Conservation (phyloP, 1,284 basidiomycete species). For the Malassezia restricta region DNA sequence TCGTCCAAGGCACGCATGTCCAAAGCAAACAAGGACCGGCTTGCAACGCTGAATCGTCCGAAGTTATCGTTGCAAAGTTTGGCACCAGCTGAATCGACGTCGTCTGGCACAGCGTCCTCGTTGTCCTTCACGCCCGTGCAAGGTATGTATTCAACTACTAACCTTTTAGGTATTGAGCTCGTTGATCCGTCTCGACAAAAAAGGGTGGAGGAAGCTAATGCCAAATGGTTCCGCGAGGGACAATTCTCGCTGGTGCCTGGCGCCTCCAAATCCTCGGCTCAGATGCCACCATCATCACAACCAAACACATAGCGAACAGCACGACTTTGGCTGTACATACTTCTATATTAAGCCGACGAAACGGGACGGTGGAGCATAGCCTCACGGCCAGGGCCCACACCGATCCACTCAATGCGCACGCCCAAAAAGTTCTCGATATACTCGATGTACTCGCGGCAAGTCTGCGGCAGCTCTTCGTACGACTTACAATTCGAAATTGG, state of each 20-base stretch:
- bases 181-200: conserved; percentile 45
- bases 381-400: conserved; percentile 70
- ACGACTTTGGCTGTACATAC: neutral
- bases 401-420: conserved; percentile 81
- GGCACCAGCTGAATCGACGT: conserved; percentile 46
- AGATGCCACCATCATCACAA: conserved; percentile 3
- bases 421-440: conserved; percentile 72
- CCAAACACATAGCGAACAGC: neutral
- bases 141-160: conserved; percentile 21
- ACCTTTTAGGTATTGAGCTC: conserved; percentile 48
- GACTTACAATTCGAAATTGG: conserved; percentile 59
- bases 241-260: conserved; percentile 40
- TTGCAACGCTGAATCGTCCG: conserved; percentile 52
- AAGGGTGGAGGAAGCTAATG: conserved; percentile 43
- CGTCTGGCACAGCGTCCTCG: conserved; percentile 76
- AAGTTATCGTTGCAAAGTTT: conserved; percentile 53
- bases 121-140: conserved; percentile 90
- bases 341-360: neutral
- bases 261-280: conserved; percentile 1
- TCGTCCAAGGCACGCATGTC: conserved; percentile 88
- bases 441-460: conserved; percentile 73
- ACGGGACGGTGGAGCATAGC: conserved; percentile 56
- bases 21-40: conserved; percentile 80
- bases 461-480: conserved; percentile 71
- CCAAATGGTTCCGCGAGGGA: conserved; percentile 47